Base-by-base conservation (phyloP, 208 protist genomes). In the Trypanosoma cruzi region DNA sequence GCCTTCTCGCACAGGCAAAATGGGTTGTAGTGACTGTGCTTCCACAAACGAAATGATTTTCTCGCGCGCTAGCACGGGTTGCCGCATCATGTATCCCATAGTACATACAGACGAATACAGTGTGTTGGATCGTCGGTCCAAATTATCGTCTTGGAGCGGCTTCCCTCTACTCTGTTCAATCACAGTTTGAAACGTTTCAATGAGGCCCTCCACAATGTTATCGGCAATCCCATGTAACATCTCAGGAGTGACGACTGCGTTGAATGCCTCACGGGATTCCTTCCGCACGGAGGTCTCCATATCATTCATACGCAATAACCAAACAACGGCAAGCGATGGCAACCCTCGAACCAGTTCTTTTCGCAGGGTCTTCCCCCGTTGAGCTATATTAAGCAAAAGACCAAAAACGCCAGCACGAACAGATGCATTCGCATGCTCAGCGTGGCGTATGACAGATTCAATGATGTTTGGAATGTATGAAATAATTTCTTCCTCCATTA, bases 291-390 rank as follows among this genome's bases (percentile, higher is more conserved):
- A 61, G 1, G 56, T 10, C 62, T 93, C 92, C 79, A 90, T 93
- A 58, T 97, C 92, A 65, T 87, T 58, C 87, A 97, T 93, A 10
- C 83, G 82, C 73, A 83, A 81, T 46, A 95, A 71, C 92, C 92
- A 97, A 24, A 73, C 64, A 7, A 77, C 77, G 1, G 79, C 55
- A 46, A 96, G 75, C 42, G 81, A 72, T 28, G 82, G 81, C 53
- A 96, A 64, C 29, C 71, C 63, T 11, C 64, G 58, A 20, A 42
- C 73, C 24, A 96, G 34, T 14, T 60, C 64, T 37, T 61, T 22
- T 73, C 89, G 88, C 16, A 93, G 75, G 29, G 64, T 50, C 62
- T 80, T 81, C 10, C 80, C 80, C 31, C 79, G 81, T 22, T 68
- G 56, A 67, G 89, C 77, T 36, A 93, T 61, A 5, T 71, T 70